Conservation (phyloP, 2,329 filamentous ascomycete genomes). For the Westerdykella sp. region DNA sequence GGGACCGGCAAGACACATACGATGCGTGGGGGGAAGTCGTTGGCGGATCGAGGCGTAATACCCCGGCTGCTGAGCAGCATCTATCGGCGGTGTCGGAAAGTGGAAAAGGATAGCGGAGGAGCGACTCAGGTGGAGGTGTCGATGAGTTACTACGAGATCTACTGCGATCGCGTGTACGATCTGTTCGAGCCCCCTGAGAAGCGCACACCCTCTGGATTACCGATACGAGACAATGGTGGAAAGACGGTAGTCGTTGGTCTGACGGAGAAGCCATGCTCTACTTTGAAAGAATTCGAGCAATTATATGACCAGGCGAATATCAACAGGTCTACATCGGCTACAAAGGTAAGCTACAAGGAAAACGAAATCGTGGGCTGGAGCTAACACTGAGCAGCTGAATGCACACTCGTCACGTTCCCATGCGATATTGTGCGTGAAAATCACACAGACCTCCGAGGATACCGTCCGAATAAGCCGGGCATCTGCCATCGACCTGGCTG, state of each 20-base stretch:
- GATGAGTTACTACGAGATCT: conserved; percentile 93
- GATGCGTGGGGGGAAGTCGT: conserved; percentile 83
- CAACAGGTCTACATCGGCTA: conserved; percentile 82
- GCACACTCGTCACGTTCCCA: conserved; percentile 86
- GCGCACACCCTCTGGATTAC: conserved; percentile 71
- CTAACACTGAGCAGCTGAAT: conserved; percentile 54
- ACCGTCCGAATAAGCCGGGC: conserved; percentile 70
- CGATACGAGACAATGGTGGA: conserved; percentile 76
- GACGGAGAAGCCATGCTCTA: conserved; percentile 73
- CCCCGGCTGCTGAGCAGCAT: conserved; percentile 78
- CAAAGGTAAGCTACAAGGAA: conserved; percentile 52
- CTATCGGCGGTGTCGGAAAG: conserved; percentile 78
- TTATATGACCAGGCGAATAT: conserved; percentile 89
- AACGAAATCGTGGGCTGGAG: neutral
- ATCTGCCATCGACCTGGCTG: conserved; percentile 89
- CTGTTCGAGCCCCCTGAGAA: conserved; percentile 83
- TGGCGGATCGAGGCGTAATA: conserved; percentile 82
- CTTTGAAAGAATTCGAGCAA: conserved; percentile 82
- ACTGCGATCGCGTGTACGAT: conserved; percentile 93
- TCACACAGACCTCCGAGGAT: conserved; percentile 66
- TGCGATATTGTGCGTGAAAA: conserved; percentile 83
- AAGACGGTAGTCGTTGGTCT: conserved; percentile 83
- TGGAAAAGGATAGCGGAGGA: conserved; percentile 69
- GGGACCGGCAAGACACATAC: conserved; percentile 94
- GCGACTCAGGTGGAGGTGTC: conserved; percentile 65